Evolutionary conservation across 495 filamentous ascomycete genomes (phyloP).

Genomic region (Rhypophila decipiens): DNA sequence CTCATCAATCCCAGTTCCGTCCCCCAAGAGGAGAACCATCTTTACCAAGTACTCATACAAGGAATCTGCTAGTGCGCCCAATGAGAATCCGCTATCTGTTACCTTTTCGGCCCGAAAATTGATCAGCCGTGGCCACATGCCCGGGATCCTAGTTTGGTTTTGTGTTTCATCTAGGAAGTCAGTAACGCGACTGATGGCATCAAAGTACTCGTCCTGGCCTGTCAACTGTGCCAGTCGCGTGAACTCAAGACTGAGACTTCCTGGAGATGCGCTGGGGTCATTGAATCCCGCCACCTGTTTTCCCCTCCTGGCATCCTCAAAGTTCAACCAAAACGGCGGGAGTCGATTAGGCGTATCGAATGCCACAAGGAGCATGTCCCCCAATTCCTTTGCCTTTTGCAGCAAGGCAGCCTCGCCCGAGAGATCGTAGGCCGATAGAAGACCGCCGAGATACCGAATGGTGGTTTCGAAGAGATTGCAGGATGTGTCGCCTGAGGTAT

Average conservation of each 20-base stretch:
- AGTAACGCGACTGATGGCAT: conserved; percentile 75
- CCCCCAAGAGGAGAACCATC: conserved; percentile 37
- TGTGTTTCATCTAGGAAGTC: conserved; percentile 68
- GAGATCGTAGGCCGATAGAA: conserved; percentile 72
- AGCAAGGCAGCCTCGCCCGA: conserved; percentile 55
- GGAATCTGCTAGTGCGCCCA: conserved; percentile 77
- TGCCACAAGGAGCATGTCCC: conserved; percentile 68
- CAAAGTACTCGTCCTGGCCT: conserved; percentile 70
- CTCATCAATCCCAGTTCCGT: conserved; percentile 26
- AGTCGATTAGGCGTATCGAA: conserved; percentile 89
- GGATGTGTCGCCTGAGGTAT: conserved; percentile 39
- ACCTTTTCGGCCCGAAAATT: conserved; percentile 26
- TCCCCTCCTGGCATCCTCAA: conserved; percentile 72
- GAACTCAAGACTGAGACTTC: conserved; percentile 79
- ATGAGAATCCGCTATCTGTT: conserved; percentile 46
- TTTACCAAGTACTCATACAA: conserved; percentile 87
- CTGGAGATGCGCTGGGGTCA: conserved; percentile 59
- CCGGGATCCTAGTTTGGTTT: conserved; percentile 57
- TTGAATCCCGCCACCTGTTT: conserved; percentile 55
- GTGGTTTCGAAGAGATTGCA: conserved; percentile 69
- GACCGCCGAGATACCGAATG: conserved; percentile 68
- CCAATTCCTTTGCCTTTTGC: conserved; percentile 72
- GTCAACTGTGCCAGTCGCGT: conserved; percentile 77
- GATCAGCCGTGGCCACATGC: conserved; percentile 39
- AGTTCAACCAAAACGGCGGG: conserved; percentile 63